Conservation (phyloP, 1,139 yeast species). For the Candida anutae region DNA sequence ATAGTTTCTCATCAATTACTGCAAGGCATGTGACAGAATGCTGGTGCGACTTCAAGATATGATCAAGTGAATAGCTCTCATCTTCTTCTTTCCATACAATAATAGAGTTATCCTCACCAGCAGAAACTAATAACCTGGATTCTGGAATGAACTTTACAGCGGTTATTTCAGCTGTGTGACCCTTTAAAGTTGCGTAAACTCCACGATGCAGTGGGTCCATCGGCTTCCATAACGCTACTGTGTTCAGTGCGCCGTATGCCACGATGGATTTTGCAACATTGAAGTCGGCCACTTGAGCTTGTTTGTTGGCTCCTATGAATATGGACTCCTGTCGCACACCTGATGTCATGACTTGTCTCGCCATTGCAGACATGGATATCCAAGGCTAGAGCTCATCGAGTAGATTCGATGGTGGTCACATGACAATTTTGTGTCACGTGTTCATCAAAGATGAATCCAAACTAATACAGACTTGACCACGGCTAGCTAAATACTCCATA, state of each 20-base stretch:
- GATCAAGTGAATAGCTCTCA: constrained; percentile 17
- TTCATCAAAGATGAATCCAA: background rate
- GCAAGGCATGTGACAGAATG: constrained; percentile 47
- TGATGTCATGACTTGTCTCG: too few relatives aligned
- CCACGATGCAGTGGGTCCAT: constrained; percentile 33
- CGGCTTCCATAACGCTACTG: constrained; percentile 74
- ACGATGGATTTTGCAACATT: constrained; percentile 30
- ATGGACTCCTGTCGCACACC: constrained; percentile 40
- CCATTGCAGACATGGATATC: too few relatives aligned
- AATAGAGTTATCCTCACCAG: constrained; percentile 57
- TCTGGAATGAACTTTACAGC: constrained; percentile 50
- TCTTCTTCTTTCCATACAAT: constrained; percentile 45
- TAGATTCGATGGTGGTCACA: too few relatives aligned
- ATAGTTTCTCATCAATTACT: constrained; percentile 22
- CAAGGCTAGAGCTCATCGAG: too few relatives aligned
- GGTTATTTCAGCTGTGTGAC: constrained; percentile 50
- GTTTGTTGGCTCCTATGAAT: constrained; percentile 75
- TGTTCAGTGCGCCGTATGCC: constrained; percentile 72
- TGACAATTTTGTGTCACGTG: too few relatives aligned
- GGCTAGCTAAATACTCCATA: too few relatives aligned
- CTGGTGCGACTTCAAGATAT: constrained; percentile 29
- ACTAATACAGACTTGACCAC: background rate
- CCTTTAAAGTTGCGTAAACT: constrained; percentile 47
- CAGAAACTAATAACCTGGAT: constrained; percentile 44
- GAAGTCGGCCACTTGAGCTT: constrained; percentile 60